Evolutionary conservation across 768 basidiomycete genomes (phyloP), one percentile per base, ranked within the genome.

Genomic region (Agaricus sinodeliciosus): DNA sequence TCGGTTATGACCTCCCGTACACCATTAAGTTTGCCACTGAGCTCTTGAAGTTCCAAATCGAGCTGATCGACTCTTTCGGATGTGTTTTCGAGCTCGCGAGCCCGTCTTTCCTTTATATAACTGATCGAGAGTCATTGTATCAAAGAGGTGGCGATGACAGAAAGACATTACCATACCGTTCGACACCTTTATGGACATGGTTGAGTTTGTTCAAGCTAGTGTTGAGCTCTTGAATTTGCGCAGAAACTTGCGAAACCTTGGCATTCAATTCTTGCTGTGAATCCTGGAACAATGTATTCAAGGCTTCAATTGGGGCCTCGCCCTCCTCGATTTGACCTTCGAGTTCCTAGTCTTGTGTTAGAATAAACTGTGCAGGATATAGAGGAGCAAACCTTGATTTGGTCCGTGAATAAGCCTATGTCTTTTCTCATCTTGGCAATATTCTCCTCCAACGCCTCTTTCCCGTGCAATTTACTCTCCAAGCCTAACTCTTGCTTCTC

Each of bases 81-180:
- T 58, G 77, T 83, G 31, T 88, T 84, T 22, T 78, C 71, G 42
- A 90, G 71, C 51, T 76, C 68, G 18, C 80, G 76, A 3, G 73
- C 78, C 28, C 82, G 79, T 60, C 82, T 85, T 37, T 85, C 82
- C 47, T 81, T 80, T 51, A 85, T 73, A 64, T 94, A 93, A 56
- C 93, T 95, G 48, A 15, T 6, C 34, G 35, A 31, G 48, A 12
- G 6, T 45, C 28, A 18, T 28, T 11, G 31, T 34, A n/a, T 6
- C n/a, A 31, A 19, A 6, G 19, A 34, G 11, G 27, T 35, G 0
- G 43, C 4, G 45, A 51, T 37, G 12, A n/a, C 45, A 46, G 16
- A 31, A 47, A 22, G 12, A 12, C 22, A 39, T 31, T 12, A 13
- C 26, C 74, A 47, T 61, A 87, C 88, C 80, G 72, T 59, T 90